Evolutionary conservation across 208 protist genomes (phyloP).

Genomic region (Phytomonas sp.): DNA sequence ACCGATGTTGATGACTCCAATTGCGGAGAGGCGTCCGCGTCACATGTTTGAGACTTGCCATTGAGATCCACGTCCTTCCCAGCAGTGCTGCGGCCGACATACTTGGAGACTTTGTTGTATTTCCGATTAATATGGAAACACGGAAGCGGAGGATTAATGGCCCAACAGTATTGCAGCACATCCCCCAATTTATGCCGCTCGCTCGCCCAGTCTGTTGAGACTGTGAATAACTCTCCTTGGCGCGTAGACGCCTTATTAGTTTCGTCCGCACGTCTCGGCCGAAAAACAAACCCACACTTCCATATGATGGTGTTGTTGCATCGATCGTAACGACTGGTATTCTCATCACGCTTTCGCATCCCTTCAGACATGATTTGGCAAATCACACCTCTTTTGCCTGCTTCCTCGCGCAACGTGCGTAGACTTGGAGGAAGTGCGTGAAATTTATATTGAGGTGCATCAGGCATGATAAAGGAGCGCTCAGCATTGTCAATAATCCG

Average conservation of each 20-base stretch:
- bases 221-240: conserved; percentile 20
- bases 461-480: conserved; percentile 38
- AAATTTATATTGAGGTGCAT: conserved; percentile 49
- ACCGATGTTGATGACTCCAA: conserved; percentile 2
- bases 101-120: conserved; percentile 69
- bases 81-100: conserved; percentile 18
- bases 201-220: conserved; percentile 70
- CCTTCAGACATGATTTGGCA: conserved; percentile 85
- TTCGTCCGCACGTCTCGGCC: conserved; percentile 7
- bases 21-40: background rate
- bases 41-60: background rate
- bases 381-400: conserved; percentile 68
- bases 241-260: background rate
- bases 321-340: conserved; percentile 69
- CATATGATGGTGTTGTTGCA: conserved; percentile 72
- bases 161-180: conserved; percentile 61
- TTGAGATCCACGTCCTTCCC: background rate
- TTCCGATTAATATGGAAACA: conserved; percentile 70
- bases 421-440: conserved; percentile 56
- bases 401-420: conserved; percentile 67
- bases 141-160: conserved; percentile 62
- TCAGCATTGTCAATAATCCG: conserved; percentile 58
- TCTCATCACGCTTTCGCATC: conserved; percentile 70
- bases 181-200: conserved; percentile 71
- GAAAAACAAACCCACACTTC: conserved; percentile 76